Evolutionary conservation across 257 asterid genomes (phyloP).

Genomic region (Knoxia roxburghii): DNA sequence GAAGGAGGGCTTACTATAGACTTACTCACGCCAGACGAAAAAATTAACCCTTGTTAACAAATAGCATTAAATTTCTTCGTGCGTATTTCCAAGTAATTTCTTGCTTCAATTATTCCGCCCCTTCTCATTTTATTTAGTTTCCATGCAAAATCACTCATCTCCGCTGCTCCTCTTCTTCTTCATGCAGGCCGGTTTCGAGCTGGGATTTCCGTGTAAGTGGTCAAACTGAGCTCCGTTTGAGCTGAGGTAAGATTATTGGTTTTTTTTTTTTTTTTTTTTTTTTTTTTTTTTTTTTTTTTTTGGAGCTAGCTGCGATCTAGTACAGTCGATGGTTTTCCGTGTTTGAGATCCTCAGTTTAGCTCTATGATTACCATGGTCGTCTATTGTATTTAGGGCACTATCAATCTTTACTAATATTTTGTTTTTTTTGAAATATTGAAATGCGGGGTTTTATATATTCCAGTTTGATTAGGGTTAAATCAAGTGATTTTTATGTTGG

Average conservation of each 20-base stretch:
- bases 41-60: background rate
- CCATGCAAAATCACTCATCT: slow-evolving; percentile 15
- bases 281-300: slow-evolving; percentile 9
- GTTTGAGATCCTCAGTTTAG: slow-evolving; percentile 13
- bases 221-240: slow-evolving; percentile 17
- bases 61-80: background rate
- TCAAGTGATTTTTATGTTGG: background rate
- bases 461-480: slow-evolving; percentile 15
- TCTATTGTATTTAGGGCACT: background rate
- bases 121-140: background rate
- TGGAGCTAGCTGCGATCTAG: slow-evolving; percentile 26
- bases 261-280: slow-evolving; percentile 11
- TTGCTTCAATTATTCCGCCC: background rate
- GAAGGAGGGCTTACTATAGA: background rate
- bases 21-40: background rate
- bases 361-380: background rate
- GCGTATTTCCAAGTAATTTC: slow-evolving; percentile 5
- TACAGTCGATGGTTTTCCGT: slow-evolving; percentile 13
- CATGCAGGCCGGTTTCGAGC: slow-evolving; percentile 17
- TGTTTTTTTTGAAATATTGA: background rate
- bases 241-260: slow-evolving; percentile 30
- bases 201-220: slow-evolving; percentile 23
- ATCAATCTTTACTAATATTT: background rate
- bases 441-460: background rate
- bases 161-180: slow-evolving; percentile 1